A percentile compares a stretch with the other conserved stretches of the same genome.
Evolutionary conservation across 768 basidiomycete genomes (phyloP).

Genomic region (Russula vinacea): DNA sequence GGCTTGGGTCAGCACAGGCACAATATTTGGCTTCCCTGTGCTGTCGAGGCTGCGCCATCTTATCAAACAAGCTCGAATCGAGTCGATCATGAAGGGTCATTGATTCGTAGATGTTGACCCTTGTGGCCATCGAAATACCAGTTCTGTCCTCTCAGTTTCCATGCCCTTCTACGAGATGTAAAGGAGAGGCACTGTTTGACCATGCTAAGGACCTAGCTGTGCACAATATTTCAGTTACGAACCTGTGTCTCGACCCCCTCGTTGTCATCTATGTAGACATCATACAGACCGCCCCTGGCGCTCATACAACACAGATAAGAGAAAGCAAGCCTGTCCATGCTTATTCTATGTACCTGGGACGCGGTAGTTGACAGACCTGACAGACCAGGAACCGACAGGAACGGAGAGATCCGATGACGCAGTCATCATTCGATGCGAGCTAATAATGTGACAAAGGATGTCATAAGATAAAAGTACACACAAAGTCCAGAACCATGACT

Average conservation of each 20-base stretch:
- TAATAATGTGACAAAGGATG: not conserved
- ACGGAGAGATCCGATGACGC: not conserved
- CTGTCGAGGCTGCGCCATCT: constrained; percentile 53
- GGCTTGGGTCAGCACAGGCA: constrained; percentile 50
- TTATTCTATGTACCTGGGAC: not conserved
- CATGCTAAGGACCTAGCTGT: not conserved
- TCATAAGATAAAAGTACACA: not conserved
- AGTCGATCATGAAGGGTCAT: constrained; percentile 76
- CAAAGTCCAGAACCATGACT: not conserved
- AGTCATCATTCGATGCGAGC: not conserved
- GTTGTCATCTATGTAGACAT: not conserved
- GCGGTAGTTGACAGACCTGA: not conserved
- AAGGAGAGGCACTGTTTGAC: not conserved
- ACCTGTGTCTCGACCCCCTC: too few relatives aligned
- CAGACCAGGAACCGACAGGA: not conserved
- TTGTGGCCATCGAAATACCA: not conserved
- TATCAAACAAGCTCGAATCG: constrained; percentile 66
- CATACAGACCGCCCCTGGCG: too few relatives aligned
- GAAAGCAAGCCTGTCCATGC: not conserved
- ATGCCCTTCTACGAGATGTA: not conserved
- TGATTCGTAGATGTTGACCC: constrained; percentile 28
- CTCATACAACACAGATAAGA: not conserved
- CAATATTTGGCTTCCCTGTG: constrained; percentile 54
- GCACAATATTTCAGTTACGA: not conserved
- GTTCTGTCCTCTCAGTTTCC: not conserved